A percentile compares a stretch with the other conserved stretches of the same genome.
phyloP scores from a whole-genome alignment of 257 asterid genomes.

The Gentiana straminea region DNA sequence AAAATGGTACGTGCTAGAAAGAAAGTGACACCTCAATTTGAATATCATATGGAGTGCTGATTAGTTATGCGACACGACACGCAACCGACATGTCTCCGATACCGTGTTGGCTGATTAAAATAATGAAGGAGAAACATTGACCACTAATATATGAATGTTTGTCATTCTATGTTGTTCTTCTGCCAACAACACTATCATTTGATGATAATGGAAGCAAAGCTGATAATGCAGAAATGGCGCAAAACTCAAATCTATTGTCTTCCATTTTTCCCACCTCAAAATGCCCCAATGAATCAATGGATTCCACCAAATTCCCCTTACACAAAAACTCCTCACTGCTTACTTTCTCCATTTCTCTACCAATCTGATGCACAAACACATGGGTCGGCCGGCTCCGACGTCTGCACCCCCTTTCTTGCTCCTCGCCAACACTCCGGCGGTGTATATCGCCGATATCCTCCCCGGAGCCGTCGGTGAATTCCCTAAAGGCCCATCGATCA shows the following conservation, averaged over 20 bases:
- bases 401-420: constrained; percentile 43
- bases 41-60: too few relatives aligned
- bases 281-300: constrained; percentile 46
- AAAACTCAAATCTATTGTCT: constrained; percentile 22
- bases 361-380: constrained; percentile 60
- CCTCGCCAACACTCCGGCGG: constrained; percentile 79
- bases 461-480: constrained; percentile 50
- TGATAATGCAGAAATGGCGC: constrained; percentile 23
- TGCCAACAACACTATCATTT: neutral
- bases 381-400: constrained; percentile 27
- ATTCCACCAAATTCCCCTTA: constrained; percentile 39
- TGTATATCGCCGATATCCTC: constrained; percentile 57
- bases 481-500: constrained; percentile 73
- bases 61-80: too few relatives aligned
- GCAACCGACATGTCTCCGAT: too few relatives aligned
- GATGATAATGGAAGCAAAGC: constrained; percentile 13
- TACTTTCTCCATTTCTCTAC: constrained; percentile 51
- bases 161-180: neutral
- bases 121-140: too few relatives aligned
- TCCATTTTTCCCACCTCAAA: constrained; percentile 45
- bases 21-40: too few relatives aligned
- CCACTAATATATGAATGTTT: too few relatives aligned
- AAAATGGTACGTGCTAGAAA: too few relatives aligned
- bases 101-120: too few relatives aligned
- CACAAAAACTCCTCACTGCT: constrained; percentile 65